A percentile compares a stretch with the other conserved stretches of the same genome.
Evolutionary conservation across 2,329 filamentous ascomycete genomes (phyloP).

Genomic region (Penicillium sp.): DNA sequence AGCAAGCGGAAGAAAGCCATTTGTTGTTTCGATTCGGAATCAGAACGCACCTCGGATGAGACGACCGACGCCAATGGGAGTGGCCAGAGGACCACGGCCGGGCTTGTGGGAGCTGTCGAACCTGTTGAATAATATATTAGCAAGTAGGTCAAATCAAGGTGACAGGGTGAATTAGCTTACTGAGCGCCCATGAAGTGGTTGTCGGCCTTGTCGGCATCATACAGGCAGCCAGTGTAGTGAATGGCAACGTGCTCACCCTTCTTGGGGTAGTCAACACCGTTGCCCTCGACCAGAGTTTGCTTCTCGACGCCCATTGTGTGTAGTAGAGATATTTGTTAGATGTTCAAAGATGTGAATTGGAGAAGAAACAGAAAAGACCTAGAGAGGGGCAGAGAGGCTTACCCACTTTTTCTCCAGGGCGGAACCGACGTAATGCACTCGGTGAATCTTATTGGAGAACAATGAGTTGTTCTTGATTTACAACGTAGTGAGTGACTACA

Average conservation of each 20-base stretch:
- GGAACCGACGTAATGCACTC: constrained; percentile 2
- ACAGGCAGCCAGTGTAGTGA: constrained; percentile 87
- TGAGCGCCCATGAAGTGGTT: constrained; percentile 65
- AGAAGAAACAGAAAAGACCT: background rate
- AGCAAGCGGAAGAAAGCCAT: background rate
- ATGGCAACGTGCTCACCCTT: constrained; percentile 75
- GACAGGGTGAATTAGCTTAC: constrained; percentile 53
- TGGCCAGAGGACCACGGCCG: constrained; percentile 72
- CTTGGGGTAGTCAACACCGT: constrained; percentile 59
- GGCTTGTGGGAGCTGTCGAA: constrained; percentile 76
- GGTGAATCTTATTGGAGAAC: background rate
- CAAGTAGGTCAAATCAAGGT: background rate
- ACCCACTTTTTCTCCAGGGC: constrained; percentile 8
- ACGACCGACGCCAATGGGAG: constrained; percentile 74
- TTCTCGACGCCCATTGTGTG: constrained; percentile 70
- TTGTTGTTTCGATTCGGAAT: background rate
- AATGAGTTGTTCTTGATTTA: background rate
- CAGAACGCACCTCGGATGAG: constrained; percentile 75
- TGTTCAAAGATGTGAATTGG: background rate
- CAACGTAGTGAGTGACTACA: background rate
- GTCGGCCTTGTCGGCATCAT: constrained; percentile 59
- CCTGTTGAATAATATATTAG: constrained; percentile 47
- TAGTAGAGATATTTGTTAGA: background rate
- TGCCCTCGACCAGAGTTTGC: constrained; percentile 61
- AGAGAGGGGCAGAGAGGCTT: constrained; percentile 3